phyloP scores from a whole-genome alignment of 2,329 filamentous ascomycete genomes.

The Ophiocordyceps robertsii region DNA sequence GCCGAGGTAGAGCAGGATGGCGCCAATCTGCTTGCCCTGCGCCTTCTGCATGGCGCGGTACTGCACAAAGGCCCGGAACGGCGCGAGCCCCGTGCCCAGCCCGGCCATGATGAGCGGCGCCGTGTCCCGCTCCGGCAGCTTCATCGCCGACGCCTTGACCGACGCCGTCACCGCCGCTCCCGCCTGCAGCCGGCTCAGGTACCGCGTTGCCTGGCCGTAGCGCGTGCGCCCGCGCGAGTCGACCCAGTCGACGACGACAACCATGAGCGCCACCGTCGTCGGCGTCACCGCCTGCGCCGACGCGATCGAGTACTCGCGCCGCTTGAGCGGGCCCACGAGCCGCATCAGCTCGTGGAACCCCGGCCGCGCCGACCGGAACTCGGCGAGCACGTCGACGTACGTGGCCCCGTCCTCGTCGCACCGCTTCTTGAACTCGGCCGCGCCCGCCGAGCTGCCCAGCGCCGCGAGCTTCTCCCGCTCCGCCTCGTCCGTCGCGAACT shows the following conservation, averaged over 20 bases:
- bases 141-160: constrained; percentile 98
- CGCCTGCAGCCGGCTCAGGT: constrained; percentile 62
- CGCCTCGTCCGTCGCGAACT: constrained; percentile 68
- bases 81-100: constrained; percentile 91
- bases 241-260: constrained; percentile 94
- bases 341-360: constrained; percentile 77
- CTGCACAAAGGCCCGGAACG: constrained; percentile 98
- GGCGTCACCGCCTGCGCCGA: constrained; percentile 93
- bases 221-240: constrained; percentile 78
- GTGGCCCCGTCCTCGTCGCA: constrained; percentile 84
- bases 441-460: constrained; percentile 66
- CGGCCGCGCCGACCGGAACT: constrained; percentile 82
- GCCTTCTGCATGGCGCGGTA: constrained; percentile 96
- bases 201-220: constrained; percentile 85
- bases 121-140: constrained; percentile 76
- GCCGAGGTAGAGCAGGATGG: constrained; percentile 91
- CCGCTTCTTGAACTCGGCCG: constrained; percentile 82
- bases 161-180: constrained; percentile 78
- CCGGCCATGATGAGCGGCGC: constrained; percentile 98
- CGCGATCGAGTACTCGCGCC: constrained; percentile 96
- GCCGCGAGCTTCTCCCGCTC: constrained; percentile 71
- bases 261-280: constrained; percentile 81
- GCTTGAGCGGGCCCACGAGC: constrained; percentile 85
- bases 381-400: constrained; percentile 78
- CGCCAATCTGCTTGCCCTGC: constrained; percentile 89